Evolutionary conservation across 352 stramenopile genomes (phyloP).

Genomic region (Pythium angustatum): DNA sequence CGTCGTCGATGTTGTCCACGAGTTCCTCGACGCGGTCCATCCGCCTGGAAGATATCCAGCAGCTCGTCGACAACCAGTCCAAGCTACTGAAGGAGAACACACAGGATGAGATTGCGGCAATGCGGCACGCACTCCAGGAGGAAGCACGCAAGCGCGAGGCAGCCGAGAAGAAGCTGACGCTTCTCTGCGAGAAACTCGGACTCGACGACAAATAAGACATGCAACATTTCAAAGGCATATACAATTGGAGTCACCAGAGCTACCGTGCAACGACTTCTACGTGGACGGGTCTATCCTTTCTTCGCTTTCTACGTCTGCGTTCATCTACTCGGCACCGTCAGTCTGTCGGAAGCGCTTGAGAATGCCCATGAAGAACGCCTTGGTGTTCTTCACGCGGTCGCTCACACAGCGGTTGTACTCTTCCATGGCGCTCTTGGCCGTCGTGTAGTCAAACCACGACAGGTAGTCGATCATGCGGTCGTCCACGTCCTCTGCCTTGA

Average conservation of each 20-base stretch:
- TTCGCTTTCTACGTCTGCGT: no score
- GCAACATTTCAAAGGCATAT: background rate
- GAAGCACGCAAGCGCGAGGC: slow-evolving; percentile 44
- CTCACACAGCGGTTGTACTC: slow-evolving; percentile 79
- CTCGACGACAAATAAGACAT: slow-evolving; percentile 27
- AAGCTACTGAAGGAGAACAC: slow-evolving; percentile 34
- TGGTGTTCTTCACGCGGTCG: slow-evolving; percentile 79
- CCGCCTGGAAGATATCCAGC: slow-evolving; percentile 39
- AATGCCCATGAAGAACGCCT: slow-evolving; percentile 90
- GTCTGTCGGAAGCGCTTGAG: slow-evolving; percentile 86
- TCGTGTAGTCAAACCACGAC: slow-evolving; percentile 89
- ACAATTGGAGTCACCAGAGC: no score
- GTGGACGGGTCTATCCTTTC: no score
- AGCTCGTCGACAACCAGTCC: slow-evolving; percentile 42
- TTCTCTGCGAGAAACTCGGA: slow-evolving; percentile 47
- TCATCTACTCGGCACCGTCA: slow-evolving; percentile 66
- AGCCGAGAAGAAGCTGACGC: slow-evolving; percentile 41
- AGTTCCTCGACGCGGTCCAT: slow-evolving; percentile 24
- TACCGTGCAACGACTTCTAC: no score
- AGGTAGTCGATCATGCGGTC: slow-evolving; percentile 87
- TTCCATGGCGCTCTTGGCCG: slow-evolving; percentile 77
- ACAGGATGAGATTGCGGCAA: slow-evolving; percentile 30
- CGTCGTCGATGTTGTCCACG: slow-evolving; percentile 27
- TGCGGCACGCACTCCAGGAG: slow-evolving; percentile 32
- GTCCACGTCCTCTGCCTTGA: slow-evolving; percentile 78